Conservation (phyloP, 768 basidiomycete genomes). For the Pleurotus salmoneostramineus region DNA sequence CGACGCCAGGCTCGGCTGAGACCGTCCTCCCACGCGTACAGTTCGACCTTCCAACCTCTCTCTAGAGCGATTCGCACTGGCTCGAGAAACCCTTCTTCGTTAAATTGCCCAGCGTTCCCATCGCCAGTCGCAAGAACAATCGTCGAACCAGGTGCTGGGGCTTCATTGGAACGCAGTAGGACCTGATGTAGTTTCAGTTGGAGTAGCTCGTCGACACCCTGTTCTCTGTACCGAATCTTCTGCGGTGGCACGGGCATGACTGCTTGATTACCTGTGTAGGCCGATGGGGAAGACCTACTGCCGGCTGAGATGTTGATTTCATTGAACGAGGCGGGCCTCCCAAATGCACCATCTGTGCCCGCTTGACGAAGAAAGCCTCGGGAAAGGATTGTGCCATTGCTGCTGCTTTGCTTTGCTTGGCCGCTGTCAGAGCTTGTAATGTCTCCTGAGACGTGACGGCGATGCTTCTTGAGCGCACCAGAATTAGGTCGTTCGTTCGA, state of each 20-base stretch:
- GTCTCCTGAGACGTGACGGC: slow-evolving; percentile 22
- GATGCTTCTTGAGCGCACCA: slow-evolving; percentile 16
- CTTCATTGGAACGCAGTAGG: slow-evolving; percentile 62
- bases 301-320: background rate
- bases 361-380: slow-evolving; percentile 13
- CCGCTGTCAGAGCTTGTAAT: slow-evolving; percentile 22
- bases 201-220: slow-evolving; percentile 93
- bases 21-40: slow-evolving; percentile 89
- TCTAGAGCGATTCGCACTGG: slow-evolving; percentile 82
- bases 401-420: slow-evolving; percentile 8
- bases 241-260: slow-evolving; percentile 14
- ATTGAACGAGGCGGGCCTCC: slow-evolving; percentile 2
- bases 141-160: slow-evolving; percentile 61
- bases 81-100: slow-evolving; percentile 88
- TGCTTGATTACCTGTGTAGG: slow-evolving; percentile 10
- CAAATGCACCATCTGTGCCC: slow-evolving; percentile 8
- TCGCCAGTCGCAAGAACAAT: slow-evolving; percentile 94
- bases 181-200: slow-evolving; percentile 92
- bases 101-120: slow-evolving; percentile 89
- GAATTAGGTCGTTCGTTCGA: background rate
- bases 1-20: slow-evolving; percentile 75
- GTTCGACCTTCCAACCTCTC: slow-evolving; percentile 91
- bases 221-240: slow-evolving; percentile 68
- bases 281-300: slow-evolving; percentile 8
- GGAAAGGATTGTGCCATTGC: slow-evolving; percentile 8